Evolutionary conservation across 495 filamentous ascomycete genomes (phyloP).

Genomic region (Extremus antarcticus): DNA sequence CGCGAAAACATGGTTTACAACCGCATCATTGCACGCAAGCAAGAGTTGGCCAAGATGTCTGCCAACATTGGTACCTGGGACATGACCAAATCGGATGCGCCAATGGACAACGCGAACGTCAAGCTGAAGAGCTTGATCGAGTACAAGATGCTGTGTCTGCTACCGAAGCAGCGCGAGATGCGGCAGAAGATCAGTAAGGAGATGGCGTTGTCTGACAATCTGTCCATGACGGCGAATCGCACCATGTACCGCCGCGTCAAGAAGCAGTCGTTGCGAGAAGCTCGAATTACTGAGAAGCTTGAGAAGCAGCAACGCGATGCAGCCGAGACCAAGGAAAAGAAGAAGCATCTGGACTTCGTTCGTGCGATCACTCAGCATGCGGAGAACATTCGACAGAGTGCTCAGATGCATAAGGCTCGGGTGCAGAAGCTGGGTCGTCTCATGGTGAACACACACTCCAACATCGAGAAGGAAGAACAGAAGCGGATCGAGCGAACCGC

Average conservation of each 20-base stretch:
- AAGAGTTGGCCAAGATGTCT: constrained; percentile 68
- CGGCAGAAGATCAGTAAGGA: constrained; percentile 76
- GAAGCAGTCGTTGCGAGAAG: constrained; percentile 92
- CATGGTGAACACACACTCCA: constrained; percentile 79
- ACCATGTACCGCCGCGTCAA: constrained; percentile 83
- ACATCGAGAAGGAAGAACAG: constrained; percentile 98
- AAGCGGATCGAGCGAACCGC: constrained; percentile 92
- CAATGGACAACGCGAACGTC: constrained; percentile 66
- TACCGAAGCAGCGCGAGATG: constrained; percentile 73
- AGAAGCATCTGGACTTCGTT: constrained; percentile 87
- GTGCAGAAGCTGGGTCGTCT: constrained; percentile 75
- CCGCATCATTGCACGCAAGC: constrained; percentile 68
- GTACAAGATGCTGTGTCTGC: constrained; percentile 71
- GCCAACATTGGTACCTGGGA: constrained; percentile 81
- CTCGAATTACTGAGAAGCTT: constrained; percentile 91
- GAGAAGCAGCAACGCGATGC: constrained; percentile 98
- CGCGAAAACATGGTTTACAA: constrained; percentile 83
- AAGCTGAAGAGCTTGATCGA: constrained; percentile 89
- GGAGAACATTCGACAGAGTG: constrained; percentile 47
- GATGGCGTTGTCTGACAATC: constrained; percentile 86
- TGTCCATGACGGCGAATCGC: constrained; percentile 90
- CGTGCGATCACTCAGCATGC: constrained; percentile 59
- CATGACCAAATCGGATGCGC: constrained; percentile 53
- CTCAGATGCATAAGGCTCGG: constrained; percentile 55
- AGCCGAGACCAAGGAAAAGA: constrained; percentile 84